A percentile compares a stretch with the other conserved stretches of the same genome.
Evolutionary conservation across 2,329 filamentous ascomycete species (phyloP).

Genomic region (Pyrenophora seminiperda): DNA sequence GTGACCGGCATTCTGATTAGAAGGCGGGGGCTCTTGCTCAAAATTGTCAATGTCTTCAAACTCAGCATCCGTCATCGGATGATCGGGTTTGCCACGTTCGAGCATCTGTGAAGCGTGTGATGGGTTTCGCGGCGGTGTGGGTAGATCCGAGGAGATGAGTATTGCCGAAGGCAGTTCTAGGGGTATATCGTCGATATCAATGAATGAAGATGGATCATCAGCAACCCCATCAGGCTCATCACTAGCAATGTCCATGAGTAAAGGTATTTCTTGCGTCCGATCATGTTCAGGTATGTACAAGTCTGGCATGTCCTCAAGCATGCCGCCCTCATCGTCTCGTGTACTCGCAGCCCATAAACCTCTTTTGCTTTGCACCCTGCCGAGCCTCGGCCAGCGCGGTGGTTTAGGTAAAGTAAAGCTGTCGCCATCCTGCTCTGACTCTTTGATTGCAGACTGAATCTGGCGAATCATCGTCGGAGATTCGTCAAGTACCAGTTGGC

Average conservation of each 20-base stretch:
- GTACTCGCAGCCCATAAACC: conserved; percentile 43
- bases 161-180: conserved; percentile 7
- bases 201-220: conserved; percentile 8
- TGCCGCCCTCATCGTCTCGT: conserved; percentile 38
- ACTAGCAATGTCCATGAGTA: conserved; percentile 30
- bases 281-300: conserved; percentile 40
- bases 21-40: conserved; percentile 30
- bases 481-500: conserved; percentile 47
- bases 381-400: conserved; percentile 26
- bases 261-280: conserved; percentile 37
- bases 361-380: conserved; percentile 26
- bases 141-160: conserved; percentile 31
- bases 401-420: not conserved
- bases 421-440: conserved; percentile 38
- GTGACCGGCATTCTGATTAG: conserved; percentile 31
- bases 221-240: conserved; percentile 5
- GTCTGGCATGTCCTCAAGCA: conserved; percentile 34
- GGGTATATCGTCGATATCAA: conserved; percentile 31
- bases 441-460: conserved; percentile 42
- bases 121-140: conserved; percentile 18
- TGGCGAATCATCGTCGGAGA: conserved; percentile 45
- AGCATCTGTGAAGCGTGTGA: not conserved
- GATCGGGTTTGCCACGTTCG: not conserved
- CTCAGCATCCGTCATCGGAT: not conserved
- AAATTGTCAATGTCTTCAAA: conserved; percentile 38